Evolutionary conservation across 2,329 filamentous ascomycete genomes (phyloP), one percentile per base, ranked within the genome.

Genomic region (Xylariaceae sp.): DNA sequence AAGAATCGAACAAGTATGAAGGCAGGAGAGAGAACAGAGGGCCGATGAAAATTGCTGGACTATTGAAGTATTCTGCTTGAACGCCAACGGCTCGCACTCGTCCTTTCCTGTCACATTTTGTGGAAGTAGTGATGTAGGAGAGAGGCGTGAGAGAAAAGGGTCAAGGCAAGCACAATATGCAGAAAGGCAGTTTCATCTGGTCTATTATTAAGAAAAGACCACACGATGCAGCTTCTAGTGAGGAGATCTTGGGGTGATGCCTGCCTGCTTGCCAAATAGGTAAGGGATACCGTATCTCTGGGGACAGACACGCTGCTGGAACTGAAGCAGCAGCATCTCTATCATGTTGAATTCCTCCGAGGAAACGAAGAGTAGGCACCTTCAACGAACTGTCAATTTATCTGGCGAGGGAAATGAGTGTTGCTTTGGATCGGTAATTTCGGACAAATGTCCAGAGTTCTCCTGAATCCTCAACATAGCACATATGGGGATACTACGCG

Each of bases 1-100:
- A 63, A 62, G 56, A 52, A 57, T 23, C 45, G 54, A 63, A 49
- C 52, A 28, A 31, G 39, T 34, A n/a, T 46, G 44, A 56, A 44
- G 47, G 58, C 14, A 14, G 31, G 23, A 46, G 19, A 21, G 14
- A 26, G 19, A 41, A 28, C 19, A 58, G 19, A 28, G 23, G n/a
- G n/a, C n/a, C n/a, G n/a, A n/a, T n/a, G n/a, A n/a, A n/a, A n/a
- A n/a, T n/a, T n/a, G n/a, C n/a, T n/a, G n/a, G n/a, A n/a, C n/a
- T n/a, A 19, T 45, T 21, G 8, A 29, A 17, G 16, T 16, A 16
- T 31, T 43, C 23, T 55, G 26, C 37, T 50, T 48, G n/a, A 37
- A 37, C 17, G 41, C 17, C 28, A 3, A 8, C 19, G 24, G 29
- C 11, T 31, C 12, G 3, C 14, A 11, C 14, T 43, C 29, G 50